phyloP scores from a whole-genome alignment of 2,329 filamentous ascomycete genomes.

The Diplocarpon mali region DNA sequence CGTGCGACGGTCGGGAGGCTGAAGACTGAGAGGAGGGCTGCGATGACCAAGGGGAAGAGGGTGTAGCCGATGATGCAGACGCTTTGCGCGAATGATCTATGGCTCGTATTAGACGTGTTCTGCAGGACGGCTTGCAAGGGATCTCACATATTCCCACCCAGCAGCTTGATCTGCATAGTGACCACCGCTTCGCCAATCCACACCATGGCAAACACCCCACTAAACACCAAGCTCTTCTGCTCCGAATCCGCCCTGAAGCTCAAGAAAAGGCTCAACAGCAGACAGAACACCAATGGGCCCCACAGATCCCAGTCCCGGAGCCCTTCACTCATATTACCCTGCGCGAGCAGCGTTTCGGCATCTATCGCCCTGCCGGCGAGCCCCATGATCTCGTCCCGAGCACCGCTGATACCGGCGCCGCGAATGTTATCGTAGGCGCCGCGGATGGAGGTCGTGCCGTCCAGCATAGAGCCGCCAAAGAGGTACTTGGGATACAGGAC shows the following conservation, averaged over 20 bases:
- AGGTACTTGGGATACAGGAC: slow-evolving; percentile 94
- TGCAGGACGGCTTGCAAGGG: neutral
- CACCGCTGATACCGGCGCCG: slow-evolving; percentile 45
- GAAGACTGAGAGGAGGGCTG: slow-evolving; percentile 77
- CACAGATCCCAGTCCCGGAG: slow-evolving; percentile 96
- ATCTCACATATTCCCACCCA: slow-evolving; percentile 93
- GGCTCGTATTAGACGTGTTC: neutral
- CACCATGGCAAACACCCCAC: slow-evolving; percentile 89
- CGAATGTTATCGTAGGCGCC: slow-evolving; percentile 52
- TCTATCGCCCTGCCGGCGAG: slow-evolving; percentile 53
- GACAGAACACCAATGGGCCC: slow-evolving; percentile 90
- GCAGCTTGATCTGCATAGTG: slow-evolving; percentile 92
- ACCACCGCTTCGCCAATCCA: slow-evolving; percentile 97
- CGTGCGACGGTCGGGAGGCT: slow-evolving; percentile 68
- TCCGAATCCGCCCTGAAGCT: slow-evolving; percentile 69
- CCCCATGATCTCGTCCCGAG: slow-evolving; percentile 50
- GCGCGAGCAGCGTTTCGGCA: slow-evolving; percentile 45
- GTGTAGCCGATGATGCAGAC: slow-evolving; percentile 98
- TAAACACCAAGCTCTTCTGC: slow-evolving; percentile 85
- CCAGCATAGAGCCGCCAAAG: slow-evolving; percentile 58
- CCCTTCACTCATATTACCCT: slow-evolving; percentile 74
- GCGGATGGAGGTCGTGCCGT: slow-evolving; percentile 41
- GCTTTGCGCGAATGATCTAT: slow-evolving; percentile 91
- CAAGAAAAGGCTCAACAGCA: slow-evolving; percentile 77
- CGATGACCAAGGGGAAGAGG: slow-evolving; percentile 90